Evolutionary conservation across 2,329 filamentous ascomycete genomes (phyloP).

Genomic region (Hypoxylon sp.): DNA sequence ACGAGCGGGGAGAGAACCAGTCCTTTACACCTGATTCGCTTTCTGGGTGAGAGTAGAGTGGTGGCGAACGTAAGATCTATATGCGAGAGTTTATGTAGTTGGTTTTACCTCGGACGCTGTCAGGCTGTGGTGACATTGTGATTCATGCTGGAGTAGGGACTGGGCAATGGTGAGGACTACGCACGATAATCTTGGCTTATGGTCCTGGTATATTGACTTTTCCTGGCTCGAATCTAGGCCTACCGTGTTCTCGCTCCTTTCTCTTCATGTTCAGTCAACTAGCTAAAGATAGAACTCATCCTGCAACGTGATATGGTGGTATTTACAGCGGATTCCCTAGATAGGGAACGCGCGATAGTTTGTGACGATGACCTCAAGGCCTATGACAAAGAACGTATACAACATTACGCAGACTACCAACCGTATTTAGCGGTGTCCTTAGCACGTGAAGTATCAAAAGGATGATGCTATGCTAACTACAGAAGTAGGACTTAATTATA

Average conservation of each 20-base stretch:
- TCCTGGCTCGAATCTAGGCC: neutral
- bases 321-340: neutral
- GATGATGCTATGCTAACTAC: too few relatives aligned
- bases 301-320: neutral
- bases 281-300: neutral
- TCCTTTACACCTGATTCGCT: neutral
- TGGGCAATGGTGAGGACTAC: neutral
- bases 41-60: neutral
- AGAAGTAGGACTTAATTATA: neutral
- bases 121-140: neutral
- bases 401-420: too few relatives aligned
- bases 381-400: too few relatives aligned
- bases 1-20: neutral
- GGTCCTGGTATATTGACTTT: neutral
- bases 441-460: too few relatives aligned
- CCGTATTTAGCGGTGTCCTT: too few relatives aligned
- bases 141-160: neutral
- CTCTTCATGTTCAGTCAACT: neutral
- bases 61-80: neutral
- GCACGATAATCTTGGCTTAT: neutral
- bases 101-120: neutral
- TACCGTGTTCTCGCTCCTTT: neutral
- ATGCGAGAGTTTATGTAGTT: slow-evolving; percentile 2
- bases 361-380: too few relatives aligned
- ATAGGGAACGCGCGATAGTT: neutral